Conservation (phyloP, 192 early-diverging fungal genomes). For the Podila horticola region DNA sequence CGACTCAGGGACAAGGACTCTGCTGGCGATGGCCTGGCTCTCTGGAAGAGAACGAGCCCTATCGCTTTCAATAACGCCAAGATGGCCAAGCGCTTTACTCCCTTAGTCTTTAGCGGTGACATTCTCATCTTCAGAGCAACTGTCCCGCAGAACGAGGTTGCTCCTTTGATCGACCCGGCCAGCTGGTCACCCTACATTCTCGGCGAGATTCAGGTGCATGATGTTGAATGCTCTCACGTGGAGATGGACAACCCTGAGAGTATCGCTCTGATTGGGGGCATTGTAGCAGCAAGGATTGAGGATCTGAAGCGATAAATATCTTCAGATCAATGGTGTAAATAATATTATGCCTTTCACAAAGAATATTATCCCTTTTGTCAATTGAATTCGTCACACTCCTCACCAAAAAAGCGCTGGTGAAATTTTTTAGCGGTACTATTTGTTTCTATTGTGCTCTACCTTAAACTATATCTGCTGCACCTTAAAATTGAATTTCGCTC, state of each 20-base stretch:
- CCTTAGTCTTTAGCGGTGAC: background rate
- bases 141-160: background rate
- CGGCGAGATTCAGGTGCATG: background rate
- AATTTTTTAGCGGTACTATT: too few species aligned
- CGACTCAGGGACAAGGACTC: background rate
- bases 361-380: too few species aligned
- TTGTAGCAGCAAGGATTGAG: background rate
- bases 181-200: background rate
- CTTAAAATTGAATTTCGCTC: too few species aligned
- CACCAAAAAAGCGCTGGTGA: too few species aligned
- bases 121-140: slow-evolving; percentile 5
- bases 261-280: background rate
- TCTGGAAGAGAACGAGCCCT: background rate
- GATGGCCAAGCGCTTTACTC: background rate
- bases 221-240: background rate
- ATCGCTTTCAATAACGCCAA: background rate
- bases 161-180: slow-evolving; percentile 8
- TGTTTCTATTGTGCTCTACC: too few species aligned
- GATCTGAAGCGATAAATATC: slow-evolving; percentile 1
- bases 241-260: slow-evolving; percentile 1
- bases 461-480: too few species aligned
- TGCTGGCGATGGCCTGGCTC: background rate
- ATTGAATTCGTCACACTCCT: too few species aligned
- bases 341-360: too few species aligned
- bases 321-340: too few species aligned